Evolutionary conservation across 1,284 basidiomycete genomes (phyloP), one percentile per base, ranked within the genome.

Genomic region (Leccinum fallax): DNA sequence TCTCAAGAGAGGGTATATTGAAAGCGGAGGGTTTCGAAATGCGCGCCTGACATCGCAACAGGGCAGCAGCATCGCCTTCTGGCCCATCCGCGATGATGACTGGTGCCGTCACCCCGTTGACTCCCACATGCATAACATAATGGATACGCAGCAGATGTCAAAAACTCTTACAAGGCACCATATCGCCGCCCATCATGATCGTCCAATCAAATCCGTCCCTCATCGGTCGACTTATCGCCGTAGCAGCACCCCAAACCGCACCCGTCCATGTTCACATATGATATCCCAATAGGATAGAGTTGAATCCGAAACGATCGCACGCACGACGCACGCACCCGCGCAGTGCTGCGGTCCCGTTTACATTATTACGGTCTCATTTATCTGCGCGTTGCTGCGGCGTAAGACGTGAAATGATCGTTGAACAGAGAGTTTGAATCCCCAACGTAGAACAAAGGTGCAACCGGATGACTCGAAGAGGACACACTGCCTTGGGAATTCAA

Each of bases 131-230:
- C 43, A 46, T 32, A 32, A 32, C 7, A 38, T 46, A 46, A 46
- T 19, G n/a, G n/a, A 43, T 19, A 43, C 40, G 40, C 40, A 43
- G 40, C 40, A 43, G 40, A 19, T 43, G 16, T 46, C 43, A 46
- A 46, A 21, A 46, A 21, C 19, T 21, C 19, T 46, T 46, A 21
- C 43, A 46, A 21, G 26, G 36, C 54, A 28, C 54, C 9, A 26
- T 55, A 55, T 55, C 38, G 26, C 54, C 36, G 54, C 43, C 19
- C 54, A 38, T 40, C 36, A 5, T 43, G 51, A 58, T 53, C 51
- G 28, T 58, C 57, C 6, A 34, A 19, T 40, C 48, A 54, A 38
- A 16, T 21, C 10, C 21, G 8, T 30, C 30, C 8, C 10, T 21
- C 24, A 28, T 30, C 21, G 24, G 26, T 38, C 36, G 38, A 2